phyloP scores from a whole-genome alignment of 768 basidiomycete species.

The Russula emetica region DNA sequence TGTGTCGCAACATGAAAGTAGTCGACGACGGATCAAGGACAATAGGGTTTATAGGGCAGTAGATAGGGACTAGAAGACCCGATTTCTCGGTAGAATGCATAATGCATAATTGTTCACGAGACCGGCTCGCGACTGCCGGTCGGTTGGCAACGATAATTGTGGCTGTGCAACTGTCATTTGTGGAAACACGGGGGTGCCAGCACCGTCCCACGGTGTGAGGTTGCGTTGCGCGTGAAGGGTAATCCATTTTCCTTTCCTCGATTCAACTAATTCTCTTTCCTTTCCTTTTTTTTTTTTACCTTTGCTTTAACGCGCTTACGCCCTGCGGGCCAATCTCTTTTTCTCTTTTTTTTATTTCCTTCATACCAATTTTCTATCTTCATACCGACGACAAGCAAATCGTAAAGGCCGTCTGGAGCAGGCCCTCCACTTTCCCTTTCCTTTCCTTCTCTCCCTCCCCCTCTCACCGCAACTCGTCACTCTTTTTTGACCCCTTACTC shows the following conservation, averaged over 20 bases:
- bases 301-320: no score
- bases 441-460: no score
- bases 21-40: slow-evolving; percentile 48
- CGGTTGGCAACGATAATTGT: neutral
- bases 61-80: slow-evolving; percentile 56
- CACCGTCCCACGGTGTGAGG: no score
- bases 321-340: slow-evolving; percentile 36
- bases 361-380: slow-evolving; percentile 30
- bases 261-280: no score
- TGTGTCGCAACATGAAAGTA: slow-evolving; percentile 34
- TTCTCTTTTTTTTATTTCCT: slow-evolving; percentile 20
- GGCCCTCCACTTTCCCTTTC: slow-evolving; percentile 36
- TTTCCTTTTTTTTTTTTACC: no score
- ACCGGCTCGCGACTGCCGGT: slow-evolving; percentile 6
- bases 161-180: neutral
- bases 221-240: no score
- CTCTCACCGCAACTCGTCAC: slow-evolving; percentile 17
- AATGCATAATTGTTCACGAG: no score
- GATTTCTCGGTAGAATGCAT: neutral
- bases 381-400: slow-evolving; percentile 19
- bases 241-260: slow-evolving; percentile 13
- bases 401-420: slow-evolving; percentile 37
- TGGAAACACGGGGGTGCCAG: no score
- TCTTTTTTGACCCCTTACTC: slow-evolving; percentile 23
- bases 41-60: slow-evolving; percentile 85